phyloP scores from a whole-genome alignment of 73 alveolate species.

The Paramecium primaurelia region DNA sequence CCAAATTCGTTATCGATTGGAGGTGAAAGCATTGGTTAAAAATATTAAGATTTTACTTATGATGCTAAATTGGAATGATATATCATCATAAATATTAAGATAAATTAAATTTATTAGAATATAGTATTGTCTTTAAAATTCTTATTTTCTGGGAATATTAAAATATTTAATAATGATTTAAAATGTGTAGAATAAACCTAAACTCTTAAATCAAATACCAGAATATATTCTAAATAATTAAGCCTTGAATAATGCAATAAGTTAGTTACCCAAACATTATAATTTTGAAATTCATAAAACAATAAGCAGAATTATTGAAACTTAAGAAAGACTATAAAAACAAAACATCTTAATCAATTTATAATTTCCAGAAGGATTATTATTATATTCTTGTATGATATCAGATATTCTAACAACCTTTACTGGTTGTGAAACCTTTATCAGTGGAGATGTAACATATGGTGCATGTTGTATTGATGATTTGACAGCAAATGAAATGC shows the following conservation, averaged over 20 bases:
- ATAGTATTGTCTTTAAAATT: neutral
- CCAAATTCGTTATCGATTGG: constrained; percentile 26
- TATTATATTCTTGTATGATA: constrained; percentile 83
- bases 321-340: constrained; percentile 69
- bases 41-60: constrained; percentile 11
- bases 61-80: constrained; percentile 8
- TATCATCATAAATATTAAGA: neutral
- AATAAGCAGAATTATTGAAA: constrained; percentile 82
- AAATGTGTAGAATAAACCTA: neutral
- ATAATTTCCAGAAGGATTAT: constrained; percentile 99
- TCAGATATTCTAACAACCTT: constrained; percentile 81
- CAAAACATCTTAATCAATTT: constrained; percentile 69
- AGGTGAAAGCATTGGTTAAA: constrained; percentile 7
- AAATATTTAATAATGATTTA: neutral
- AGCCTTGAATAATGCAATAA: constrained; percentile 66
- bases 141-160: neutral
- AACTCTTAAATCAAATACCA: constrained; percentile 58
- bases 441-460: constrained; percentile 98
- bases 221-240: constrained; percentile 58
- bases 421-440: constrained; percentile 74
- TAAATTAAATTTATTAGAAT: neutral
- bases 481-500: constrained; percentile 91
- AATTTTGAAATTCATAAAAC: constrained; percentile 95
- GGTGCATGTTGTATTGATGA: constrained; percentile 99
- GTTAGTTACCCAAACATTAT: constrained; percentile 89